Evolutionary conservation across 176 grass and related monocot genomes (phyloP).

Genomic region (Juncus effusus): DNA sequence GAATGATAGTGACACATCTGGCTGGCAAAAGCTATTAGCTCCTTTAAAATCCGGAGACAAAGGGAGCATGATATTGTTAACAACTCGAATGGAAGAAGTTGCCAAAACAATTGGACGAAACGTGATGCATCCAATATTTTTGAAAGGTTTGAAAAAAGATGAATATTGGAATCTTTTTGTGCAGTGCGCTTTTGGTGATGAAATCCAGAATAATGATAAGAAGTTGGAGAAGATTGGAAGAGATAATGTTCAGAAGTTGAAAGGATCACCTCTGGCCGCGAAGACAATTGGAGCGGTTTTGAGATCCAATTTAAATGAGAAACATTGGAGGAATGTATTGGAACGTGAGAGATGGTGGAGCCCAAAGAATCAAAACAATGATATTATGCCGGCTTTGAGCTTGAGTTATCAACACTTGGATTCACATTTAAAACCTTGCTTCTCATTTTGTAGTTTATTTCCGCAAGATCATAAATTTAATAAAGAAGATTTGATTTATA

Average conservation of each 20-base stretch:
- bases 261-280: slow-evolving; percentile 23
- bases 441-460: slow-evolving; percentile 32
- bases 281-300: slow-evolving; percentile 29
- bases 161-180: slow-evolving; percentile 20
- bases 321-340: slow-evolving; percentile 16
- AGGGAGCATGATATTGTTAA: slow-evolving; percentile 40
- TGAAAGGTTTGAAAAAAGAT: slow-evolving; percentile 8
- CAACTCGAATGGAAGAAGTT: slow-evolving; percentile 30
- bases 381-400: slow-evolving; percentile 25
- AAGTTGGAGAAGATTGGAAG: slow-evolving; percentile 17
- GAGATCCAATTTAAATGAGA: neutral
- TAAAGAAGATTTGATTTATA: slow-evolving; percentile 19
- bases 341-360: slow-evolving; percentile 12
- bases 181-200: slow-evolving; percentile 8
- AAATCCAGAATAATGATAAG: neutral
- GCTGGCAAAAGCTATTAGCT: slow-evolving; percentile 30
- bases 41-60: slow-evolving; percentile 9
- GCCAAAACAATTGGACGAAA: slow-evolving; percentile 1
- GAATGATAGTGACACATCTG: slow-evolving; percentile 15
- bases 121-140: neutral
- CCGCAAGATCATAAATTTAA: neutral
- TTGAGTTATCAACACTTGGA: slow-evolving; percentile 27
- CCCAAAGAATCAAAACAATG: neutral
- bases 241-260: slow-evolving; percentile 22
- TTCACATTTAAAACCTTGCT: slow-evolving; percentile 12